phyloP scores from a whole-genome alignment of 1,139 yeast genomes.

The Debaryomyces sp. region DNA sequence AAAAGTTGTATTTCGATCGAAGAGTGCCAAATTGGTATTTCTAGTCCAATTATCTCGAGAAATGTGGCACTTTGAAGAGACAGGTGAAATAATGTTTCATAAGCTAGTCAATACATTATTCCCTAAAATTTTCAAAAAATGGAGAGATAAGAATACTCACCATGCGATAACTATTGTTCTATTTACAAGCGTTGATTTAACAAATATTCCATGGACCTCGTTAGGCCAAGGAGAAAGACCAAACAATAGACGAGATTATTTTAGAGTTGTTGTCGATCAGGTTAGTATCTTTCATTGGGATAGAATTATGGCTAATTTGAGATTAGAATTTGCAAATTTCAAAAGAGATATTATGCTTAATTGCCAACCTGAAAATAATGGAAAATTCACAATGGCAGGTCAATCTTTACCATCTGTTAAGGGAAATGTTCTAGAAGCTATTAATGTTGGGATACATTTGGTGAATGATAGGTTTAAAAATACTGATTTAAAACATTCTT shows the following conservation, averaged over 20 bases:
- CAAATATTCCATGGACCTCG: conserved; percentile 56
- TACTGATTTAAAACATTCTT: conserved; percentile 84
- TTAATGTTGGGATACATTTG: conserved; percentile 79
- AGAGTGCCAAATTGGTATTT: conserved; percentile 81
- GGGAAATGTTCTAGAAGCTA: conserved; percentile 86
- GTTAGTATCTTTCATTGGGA: conserved; percentile 88
- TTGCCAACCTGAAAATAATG: conserved; percentile 15
- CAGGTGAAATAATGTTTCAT: conserved; percentile 92
- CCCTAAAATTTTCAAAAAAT: conserved; percentile 84
- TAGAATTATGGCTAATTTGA: conserved; percentile 82
- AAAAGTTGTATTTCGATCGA: conserved; percentile 83
- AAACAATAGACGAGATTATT: conserved; percentile 72
- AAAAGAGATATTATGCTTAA: conserved; percentile 68
- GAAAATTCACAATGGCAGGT: conserved; percentile 44
- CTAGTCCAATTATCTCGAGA: conserved; percentile 88
- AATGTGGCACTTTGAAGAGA: conserved; percentile 98
- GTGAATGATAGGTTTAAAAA: conserved; percentile 82
- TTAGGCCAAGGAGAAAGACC: conserved; percentile 75
- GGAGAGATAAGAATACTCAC: conserved; percentile 86
- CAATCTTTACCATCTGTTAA: conserved; percentile 81
- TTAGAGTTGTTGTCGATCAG: conserved; percentile 93
- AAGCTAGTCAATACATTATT: conserved; percentile 87
- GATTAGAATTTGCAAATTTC: conserved; percentile 84
- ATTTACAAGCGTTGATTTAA: conserved; percentile 78
- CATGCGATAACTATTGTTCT: conserved; percentile 90